A percentile compares a stretch with the other conserved stretches of the same genome.
Conservation (phyloP, 2,329 filamentous ascomycete species). For the Camillea tinctor region DNA sequence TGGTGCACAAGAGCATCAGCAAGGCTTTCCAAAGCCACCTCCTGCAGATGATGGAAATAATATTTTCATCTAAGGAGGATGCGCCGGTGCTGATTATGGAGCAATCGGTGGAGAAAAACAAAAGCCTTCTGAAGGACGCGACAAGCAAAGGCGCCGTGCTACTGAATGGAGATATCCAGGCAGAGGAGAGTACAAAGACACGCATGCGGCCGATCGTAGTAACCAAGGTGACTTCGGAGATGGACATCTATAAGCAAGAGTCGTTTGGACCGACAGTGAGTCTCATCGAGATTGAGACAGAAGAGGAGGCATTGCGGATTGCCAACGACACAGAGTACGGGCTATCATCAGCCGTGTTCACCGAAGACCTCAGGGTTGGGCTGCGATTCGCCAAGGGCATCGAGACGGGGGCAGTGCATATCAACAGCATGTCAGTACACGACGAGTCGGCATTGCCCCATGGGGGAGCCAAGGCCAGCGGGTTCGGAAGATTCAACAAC, state of each 20-base stretch:
- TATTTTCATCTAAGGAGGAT: slow-evolving; percentile 27
- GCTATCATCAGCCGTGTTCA: slow-evolving; percentile 63
- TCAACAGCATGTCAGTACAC: slow-evolving; percentile 44
- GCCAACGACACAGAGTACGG: slow-evolving; percentile 72
- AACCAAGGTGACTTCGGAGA: slow-evolving; percentile 58
- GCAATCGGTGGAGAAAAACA: slow-evolving; percentile 30
- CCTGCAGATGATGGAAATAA: slow-evolving; percentile 20
- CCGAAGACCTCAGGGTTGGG: slow-evolving; percentile 54
- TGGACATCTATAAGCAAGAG: slow-evolving; percentile 66
- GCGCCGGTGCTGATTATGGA: slow-evolving; percentile 30
- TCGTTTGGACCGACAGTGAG: slow-evolving; percentile 66
- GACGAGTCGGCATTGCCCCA: slow-evolving; percentile 43
- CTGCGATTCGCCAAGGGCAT: slow-evolving; percentile 52
- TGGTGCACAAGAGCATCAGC: slow-evolving; percentile 57
- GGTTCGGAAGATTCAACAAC: slow-evolving; percentile 42
- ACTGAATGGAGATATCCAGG: slow-evolving; percentile 47
- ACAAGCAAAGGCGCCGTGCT: slow-evolving; percentile 57
- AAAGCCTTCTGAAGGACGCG: slow-evolving; percentile 51
- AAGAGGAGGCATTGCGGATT: slow-evolving; percentile 63
- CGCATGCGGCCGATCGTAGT: slow-evolving; percentile 59
- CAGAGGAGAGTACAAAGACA: slow-evolving; percentile 35
- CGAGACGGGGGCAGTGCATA: slow-evolving; percentile 52
- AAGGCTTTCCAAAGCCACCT: slow-evolving; percentile 47
- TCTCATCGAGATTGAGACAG: slow-evolving; percentile 55
- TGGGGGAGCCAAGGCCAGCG: slow-evolving; percentile 41